Base-by-base conservation (phyloP, 208 protist genomes). In the Wallacemonas rigidus region DNA sequence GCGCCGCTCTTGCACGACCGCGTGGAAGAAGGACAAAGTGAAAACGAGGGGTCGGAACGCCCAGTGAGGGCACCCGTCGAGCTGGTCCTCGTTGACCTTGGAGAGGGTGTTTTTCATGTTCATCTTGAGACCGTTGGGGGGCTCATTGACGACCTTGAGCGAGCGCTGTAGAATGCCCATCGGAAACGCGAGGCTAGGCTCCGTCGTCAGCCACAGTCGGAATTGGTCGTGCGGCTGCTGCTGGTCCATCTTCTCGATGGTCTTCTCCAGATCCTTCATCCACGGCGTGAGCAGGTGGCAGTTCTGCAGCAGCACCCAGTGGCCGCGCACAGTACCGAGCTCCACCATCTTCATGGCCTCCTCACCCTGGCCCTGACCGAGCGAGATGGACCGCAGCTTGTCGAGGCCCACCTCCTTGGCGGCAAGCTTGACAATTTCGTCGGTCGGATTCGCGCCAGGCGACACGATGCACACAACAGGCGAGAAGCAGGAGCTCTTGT, bases 221-320 rank as follows among this genome's bases (percentile, higher is more conserved):
- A 99, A 99, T 75, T 99, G 98, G 39, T 95, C 88, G 78, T 99
- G 95, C 17, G 98, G 94, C 54, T 90, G 87, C 71, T 94, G 86
- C 67, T 97, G 87, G 58, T 98, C 92, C 75, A 98, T 85, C 82
- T 94, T 93, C 82, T 99, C 98, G 44, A 99, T 87, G 40, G 96
- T 78, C 84, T 99, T 99, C 81, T 99, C 98, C 26, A 99, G 87
- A 48, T 97, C 90, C 79, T 98, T 98, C 86, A 99, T 98, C 98
- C 98, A 99, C 26, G 81, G 89, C 11, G 97, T 91, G 1, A 99
- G 86, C 69, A 99, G 82, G 78, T 99, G 99, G 83, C 98, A 99
- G 84, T 99, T 99, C 85, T 99, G 98, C 53, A 99, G 88, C 67
- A 99, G 83, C 57, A 99, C 97, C 99, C 99, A 99, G 64, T 99